phyloP scores from a whole-genome alignment of 768 basidiomycete species.

The Omphalotus guepiniiformis region DNA sequence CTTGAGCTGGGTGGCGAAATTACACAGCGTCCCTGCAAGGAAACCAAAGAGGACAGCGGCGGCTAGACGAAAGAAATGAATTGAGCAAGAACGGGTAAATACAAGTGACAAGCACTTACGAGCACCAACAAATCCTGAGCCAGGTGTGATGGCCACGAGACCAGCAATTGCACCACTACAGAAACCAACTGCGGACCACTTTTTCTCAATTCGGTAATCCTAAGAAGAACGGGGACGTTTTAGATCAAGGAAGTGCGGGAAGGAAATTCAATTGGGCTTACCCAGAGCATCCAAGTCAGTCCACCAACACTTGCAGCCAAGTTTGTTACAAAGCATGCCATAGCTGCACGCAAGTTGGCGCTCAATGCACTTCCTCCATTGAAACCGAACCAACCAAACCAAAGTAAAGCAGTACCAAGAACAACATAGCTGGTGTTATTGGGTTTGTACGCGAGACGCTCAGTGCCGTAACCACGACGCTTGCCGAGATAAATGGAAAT shows the following conservation, averaged over 20 bases:
- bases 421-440: constrained; percentile 92
- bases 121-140: constrained; percentile 77
- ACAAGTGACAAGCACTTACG: constrained; percentile 38
- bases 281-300: constrained; percentile 90
- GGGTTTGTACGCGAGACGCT: constrained; percentile 86
- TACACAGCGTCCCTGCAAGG: constrained; percentile 79
- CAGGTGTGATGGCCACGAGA: constrained; percentile 84
- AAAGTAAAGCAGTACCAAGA: constrained; percentile 90
- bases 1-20: constrained; percentile 96
- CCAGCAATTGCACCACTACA: constrained; percentile 93
- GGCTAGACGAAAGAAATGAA: constrained; percentile 31
- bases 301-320: constrained; percentile 87
- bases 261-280: constrained; percentile 21
- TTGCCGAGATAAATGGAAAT: constrained; percentile 90
- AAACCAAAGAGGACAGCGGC: constrained; percentile 86
- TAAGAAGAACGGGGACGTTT: constrained; percentile 17
- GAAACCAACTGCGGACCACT: constrained; percentile 93
- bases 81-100: not conserved
- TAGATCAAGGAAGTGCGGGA: not conserved
- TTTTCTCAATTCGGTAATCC: constrained; percentile 90
- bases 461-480: constrained; percentile 87
- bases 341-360: constrained; percentile 82
- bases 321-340: constrained; percentile 93
- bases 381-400: constrained; percentile 97
- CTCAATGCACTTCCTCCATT: constrained; percentile 90